Conservation (phyloP, 176 grass and related monocot species). For the Juncus effusus region DNA sequence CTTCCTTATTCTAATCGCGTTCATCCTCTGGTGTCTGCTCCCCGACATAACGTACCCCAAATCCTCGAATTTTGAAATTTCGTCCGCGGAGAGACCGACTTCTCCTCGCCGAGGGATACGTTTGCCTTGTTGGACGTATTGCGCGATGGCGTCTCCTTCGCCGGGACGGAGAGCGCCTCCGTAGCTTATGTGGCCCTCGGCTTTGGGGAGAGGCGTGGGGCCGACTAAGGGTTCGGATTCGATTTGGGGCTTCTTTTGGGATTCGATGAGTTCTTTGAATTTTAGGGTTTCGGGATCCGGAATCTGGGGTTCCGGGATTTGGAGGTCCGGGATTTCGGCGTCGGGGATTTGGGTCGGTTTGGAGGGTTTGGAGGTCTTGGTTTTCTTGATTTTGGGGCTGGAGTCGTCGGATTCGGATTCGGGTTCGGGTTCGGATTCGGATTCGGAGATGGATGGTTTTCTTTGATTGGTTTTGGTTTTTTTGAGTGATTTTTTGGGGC, state of each 20-base stretch:
- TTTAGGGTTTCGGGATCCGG: constrained; percentile 70
- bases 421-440: constrained; percentile 35
- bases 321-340: constrained; percentile 35
- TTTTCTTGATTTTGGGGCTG: background rate
- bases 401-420: constrained; percentile 27
- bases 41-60: constrained; percentile 98
- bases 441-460: constrained; percentile 31
- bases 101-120: constrained; percentile 98
- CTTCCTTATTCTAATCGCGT: constrained; percentile 94
- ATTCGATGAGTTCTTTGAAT: constrained; percentile 82
- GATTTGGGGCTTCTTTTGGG: constrained; percentile 76
- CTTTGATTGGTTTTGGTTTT: constrained; percentile 43
- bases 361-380: background rate
- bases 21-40: constrained; percentile 98
- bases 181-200: constrained; percentile 91
- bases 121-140: constrained; percentile 96
- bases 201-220: constrained; percentile 63
- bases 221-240: constrained; percentile 79
- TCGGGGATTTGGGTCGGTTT: background rate
- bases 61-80: constrained; percentile 85
- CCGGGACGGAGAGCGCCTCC: constrained; percentile 91
- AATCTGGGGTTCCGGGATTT: constrained; percentile 30
- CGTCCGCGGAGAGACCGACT: constrained; percentile 86
- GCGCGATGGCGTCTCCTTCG: constrained; percentile 99
- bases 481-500: constrained; percentile 41